Conservation (phyloP, 2,329 filamentous ascomycete species). For the Samsoniella hepiali region DNA sequence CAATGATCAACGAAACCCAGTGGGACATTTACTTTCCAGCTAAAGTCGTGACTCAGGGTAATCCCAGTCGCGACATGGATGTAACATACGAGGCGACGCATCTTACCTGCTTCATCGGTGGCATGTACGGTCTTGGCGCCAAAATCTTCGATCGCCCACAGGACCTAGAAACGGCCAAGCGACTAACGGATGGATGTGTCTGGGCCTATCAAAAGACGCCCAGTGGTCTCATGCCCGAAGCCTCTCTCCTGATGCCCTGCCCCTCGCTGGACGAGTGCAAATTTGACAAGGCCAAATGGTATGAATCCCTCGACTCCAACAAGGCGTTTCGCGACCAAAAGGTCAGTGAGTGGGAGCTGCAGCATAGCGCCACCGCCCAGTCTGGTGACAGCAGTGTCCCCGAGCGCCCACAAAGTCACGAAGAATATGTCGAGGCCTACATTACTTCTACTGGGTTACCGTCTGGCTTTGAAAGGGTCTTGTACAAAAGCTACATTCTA, state of each 20-base stretch:
- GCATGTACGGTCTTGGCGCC: slow-evolving; percentile 65
- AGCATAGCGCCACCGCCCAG: slow-evolving; percentile 30
- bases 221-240: slow-evolving; percentile 65
- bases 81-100: slow-evolving; percentile 61
- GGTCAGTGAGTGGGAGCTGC: slow-evolving; percentile 44
- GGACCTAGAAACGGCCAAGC: slow-evolving; percentile 61
- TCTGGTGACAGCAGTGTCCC: slow-evolving; percentile 14
- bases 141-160: slow-evolving; percentile 57
- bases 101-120: slow-evolving; percentile 66
- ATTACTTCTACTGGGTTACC: slow-evolving; percentile 46
- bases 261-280: slow-evolving; percentile 43
- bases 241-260: slow-evolving; percentile 45
- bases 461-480: slow-evolving; percentile 48
- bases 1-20: slow-evolving; percentile 63
- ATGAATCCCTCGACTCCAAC: slow-evolving; percentile 46
- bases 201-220: slow-evolving; percentile 64
- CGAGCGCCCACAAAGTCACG: slow-evolving; percentile 46
- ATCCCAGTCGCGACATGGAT: slow-evolving; percentile 36
- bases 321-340: slow-evolving; percentile 41
- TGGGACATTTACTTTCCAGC: slow-evolving; percentile 73
- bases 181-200: slow-evolving; percentile 65
- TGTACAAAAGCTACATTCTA: slow-evolving; percentile 54
- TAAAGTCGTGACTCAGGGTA: slow-evolving; percentile 49
- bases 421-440: slow-evolving; percentile 49
- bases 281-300: slow-evolving; percentile 50